Percentiles rank a stretch among this genome's conserved stretches.
phyloP scores from a whole-genome alignment of 2,329 filamentous ascomycete genomes.

The Fusarium irregulare region DNA sequence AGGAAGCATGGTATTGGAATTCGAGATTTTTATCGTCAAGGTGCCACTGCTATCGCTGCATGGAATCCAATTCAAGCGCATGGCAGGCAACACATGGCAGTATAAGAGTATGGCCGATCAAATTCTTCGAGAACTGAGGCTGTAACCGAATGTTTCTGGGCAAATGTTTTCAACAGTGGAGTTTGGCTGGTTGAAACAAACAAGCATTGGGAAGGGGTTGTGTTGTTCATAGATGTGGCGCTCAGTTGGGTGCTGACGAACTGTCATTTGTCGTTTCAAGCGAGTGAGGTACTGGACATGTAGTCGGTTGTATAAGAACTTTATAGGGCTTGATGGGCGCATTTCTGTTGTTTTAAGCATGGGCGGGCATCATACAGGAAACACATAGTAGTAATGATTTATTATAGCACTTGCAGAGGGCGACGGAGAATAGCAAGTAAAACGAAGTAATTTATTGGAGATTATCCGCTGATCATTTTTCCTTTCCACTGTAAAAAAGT shows the following conservation, averaged over 20 bases:
- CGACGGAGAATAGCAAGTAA: slow-evolving; percentile 5
- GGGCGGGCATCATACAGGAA: slow-evolving; percentile 40
- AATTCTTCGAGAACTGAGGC: slow-evolving; percentile 85
- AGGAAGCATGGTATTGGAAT: slow-evolving; percentile 84
- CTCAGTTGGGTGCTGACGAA: slow-evolving; percentile 19
- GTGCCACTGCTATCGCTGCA: slow-evolving; percentile 92
- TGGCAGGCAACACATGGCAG: slow-evolving; percentile 95
- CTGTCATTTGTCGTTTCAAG: slow-evolving; percentile 18
- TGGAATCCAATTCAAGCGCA: slow-evolving; percentile 97
- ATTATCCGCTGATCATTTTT: slow-evolving; percentile 13
- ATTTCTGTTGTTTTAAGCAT: slow-evolving; percentile 35
- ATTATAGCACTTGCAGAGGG: slow-evolving; percentile 12
- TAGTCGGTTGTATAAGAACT: slow-evolving; percentile 40
- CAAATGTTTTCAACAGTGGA: slow-evolving; percentile 12
- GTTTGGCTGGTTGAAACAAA: slow-evolving; percentile 3
- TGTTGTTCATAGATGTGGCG: slow-evolving; percentile 32
- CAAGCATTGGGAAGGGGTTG: slow-evolving; percentile 19
- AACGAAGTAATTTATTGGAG: slow-evolving; percentile 40
- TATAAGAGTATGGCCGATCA: slow-evolving; percentile 99
- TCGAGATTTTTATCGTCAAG: slow-evolving; percentile 98
- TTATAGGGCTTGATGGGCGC: slow-evolving; percentile 23
- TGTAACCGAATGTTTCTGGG: slow-evolving; percentile 61
- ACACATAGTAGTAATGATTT: slow-evolving; percentile 46
- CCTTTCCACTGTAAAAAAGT: not conserved
- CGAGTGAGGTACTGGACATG: slow-evolving; percentile 22